Conservation (phyloP, 2,329 filamentous ascomycete genomes). For the Purpureocillium lavendulum region DNA sequence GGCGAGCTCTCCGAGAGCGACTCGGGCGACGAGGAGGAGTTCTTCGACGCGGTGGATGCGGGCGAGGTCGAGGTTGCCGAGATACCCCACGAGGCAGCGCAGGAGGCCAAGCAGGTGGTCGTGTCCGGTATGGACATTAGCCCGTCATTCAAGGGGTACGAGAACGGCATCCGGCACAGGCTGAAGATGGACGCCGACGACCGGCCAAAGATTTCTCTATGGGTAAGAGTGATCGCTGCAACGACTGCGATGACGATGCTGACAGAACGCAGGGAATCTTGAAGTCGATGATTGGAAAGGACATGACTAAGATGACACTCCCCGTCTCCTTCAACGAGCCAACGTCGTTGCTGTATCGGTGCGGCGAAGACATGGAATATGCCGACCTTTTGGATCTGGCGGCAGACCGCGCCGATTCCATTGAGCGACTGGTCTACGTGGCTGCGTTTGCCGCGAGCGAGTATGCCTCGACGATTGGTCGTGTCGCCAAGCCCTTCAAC, state of each 20-base stretch:
- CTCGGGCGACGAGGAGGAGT: conserved; percentile 80
- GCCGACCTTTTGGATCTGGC: conserved; percentile 85
- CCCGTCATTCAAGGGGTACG: conserved; percentile 79
- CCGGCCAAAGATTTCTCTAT: conserved; percentile 87
- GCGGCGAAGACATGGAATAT: conserved; percentile 97
- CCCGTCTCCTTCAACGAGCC: conserved; percentile 98
- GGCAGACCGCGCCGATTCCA: conserved; percentile 74
- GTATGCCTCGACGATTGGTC: conserved; percentile 93
- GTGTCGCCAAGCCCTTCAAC: conserved; percentile 97
- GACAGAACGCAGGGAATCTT: conserved; percentile 63
- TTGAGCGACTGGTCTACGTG: conserved; percentile 89
- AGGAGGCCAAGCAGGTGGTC: conserved; percentile 33
- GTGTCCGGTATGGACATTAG: conserved; percentile 54
- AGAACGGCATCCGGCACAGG: conserved; percentile 71
- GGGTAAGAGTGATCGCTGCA: conserved; percentile 53
- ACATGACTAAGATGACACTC: conserved; percentile 99
- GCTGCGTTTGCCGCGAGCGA: conserved; percentile 93
- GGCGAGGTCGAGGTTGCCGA: conserved; percentile 78
- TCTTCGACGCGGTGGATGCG: conserved; percentile 93
- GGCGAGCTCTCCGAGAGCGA: conserved; percentile 72
- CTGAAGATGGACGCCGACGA: conserved; percentile 89
- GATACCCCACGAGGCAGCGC: conserved; percentile 43
- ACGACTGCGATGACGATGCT: conserved; percentile 6
- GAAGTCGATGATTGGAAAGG: conserved; percentile 99
- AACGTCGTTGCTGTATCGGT: conserved; percentile 87